Evolutionary conservation across 371 early-diverging fungal species (phyloP).

Genomic region (Syncephalis plumigaleata): DNA sequence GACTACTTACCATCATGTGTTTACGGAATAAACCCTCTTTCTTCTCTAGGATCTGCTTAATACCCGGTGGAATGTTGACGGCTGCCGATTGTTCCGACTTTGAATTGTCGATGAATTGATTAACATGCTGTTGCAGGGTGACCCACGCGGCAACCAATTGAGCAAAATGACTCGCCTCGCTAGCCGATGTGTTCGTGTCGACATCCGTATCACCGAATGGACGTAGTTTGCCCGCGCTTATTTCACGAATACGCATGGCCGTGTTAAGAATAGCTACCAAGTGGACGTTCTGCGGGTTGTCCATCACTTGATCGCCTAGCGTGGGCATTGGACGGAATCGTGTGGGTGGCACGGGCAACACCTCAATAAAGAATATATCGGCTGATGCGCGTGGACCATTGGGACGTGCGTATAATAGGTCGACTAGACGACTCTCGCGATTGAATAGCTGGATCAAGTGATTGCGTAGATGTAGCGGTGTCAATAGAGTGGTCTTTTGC

Average conservation of each 20-base stretch:
- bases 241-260: slow-evolving; percentile 45
- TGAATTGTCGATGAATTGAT: slow-evolving; percentile 84
- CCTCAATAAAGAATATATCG: slow-evolving; percentile 91
- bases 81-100: slow-evolving; percentile 28
- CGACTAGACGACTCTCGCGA: slow-evolving; percentile 51
- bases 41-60: slow-evolving; percentile 97
- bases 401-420: slow-evolving; percentile 54
- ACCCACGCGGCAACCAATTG: slow-evolving; percentile 60
- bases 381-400: slow-evolving; percentile 20
- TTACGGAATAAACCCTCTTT: slow-evolving; percentile 99
- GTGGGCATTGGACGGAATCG: slow-evolving; percentile 91
- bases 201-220: slow-evolving; percentile 16
- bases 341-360: slow-evolving; percentile 88
- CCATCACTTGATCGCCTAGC: slow-evolving; percentile 79
- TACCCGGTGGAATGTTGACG: slow-evolving; percentile 47
- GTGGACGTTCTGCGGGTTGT: slow-evolving; percentile 86
- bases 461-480: slow-evolving; percentile 64
- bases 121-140: slow-evolving; percentile 74
- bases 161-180: slow-evolving; percentile 21
- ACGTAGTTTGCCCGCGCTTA: slow-evolving; percentile 22
- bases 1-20: slow-evolving; percentile 79
- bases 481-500: slow-evolving; percentile 25
- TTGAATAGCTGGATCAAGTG: slow-evolving; percentile 56
- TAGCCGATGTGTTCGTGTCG: slow-evolving; percentile 17
- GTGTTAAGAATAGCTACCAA: slow-evolving; percentile 71